A percentile compares a stretch with the other conserved stretches of the same genome.
Conservation (phyloP, 805 yeast genomes). For the Ogataea trehalophila region DNA sequence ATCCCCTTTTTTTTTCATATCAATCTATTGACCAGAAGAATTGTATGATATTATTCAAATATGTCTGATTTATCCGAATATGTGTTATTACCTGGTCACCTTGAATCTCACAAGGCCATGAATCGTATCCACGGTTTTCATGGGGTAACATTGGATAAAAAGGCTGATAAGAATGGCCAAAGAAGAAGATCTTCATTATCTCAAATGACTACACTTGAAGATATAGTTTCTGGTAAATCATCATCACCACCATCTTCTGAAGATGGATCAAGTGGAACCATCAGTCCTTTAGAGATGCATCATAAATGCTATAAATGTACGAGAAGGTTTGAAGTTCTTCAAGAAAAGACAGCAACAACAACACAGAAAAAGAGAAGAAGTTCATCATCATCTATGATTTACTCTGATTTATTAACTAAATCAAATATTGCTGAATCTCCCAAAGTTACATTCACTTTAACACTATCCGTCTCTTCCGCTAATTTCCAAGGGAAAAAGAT, state of each 20-base stretch:
- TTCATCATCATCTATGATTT: slow-evolving; percentile 21
- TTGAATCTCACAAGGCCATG: not conserved
- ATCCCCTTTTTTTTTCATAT: too few species aligned
- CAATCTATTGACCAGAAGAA: not conserved
- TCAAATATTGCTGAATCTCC: slow-evolving; percentile 7
- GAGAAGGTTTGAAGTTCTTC: slow-evolving; percentile 1
- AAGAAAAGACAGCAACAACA: not conserved
- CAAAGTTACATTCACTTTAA: slow-evolving; percentile 24
- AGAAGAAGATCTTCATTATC: slow-evolving; percentile 23
- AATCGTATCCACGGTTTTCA: not conserved
- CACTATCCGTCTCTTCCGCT: slow-evolving; percentile 19
- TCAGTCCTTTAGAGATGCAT: not conserved
- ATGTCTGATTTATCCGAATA: not conserved
- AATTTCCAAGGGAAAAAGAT: slow-evolving; percentile 9
- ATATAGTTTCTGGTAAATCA: slow-evolving; percentile 2
- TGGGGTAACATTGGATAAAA: not conserved
- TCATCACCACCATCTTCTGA: not conserved
- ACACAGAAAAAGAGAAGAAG: slow-evolving; percentile 6
- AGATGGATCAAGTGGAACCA: not conserved
- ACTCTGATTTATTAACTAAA: slow-evolving; percentile 16
- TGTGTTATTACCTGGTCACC: not conserved
- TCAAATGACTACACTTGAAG: slow-evolving; percentile 14
- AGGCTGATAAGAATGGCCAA: not conserved
- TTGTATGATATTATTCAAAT: not conserved
- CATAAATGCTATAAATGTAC: slow-evolving; percentile 8